Percentiles rank a stretch among this genome's conserved stretches.
These are phyloP conservation scores for Pythium aquatile DNA, from an alignment of 352 stramenopile genomes.

Conservation along the genomic window DNA sequence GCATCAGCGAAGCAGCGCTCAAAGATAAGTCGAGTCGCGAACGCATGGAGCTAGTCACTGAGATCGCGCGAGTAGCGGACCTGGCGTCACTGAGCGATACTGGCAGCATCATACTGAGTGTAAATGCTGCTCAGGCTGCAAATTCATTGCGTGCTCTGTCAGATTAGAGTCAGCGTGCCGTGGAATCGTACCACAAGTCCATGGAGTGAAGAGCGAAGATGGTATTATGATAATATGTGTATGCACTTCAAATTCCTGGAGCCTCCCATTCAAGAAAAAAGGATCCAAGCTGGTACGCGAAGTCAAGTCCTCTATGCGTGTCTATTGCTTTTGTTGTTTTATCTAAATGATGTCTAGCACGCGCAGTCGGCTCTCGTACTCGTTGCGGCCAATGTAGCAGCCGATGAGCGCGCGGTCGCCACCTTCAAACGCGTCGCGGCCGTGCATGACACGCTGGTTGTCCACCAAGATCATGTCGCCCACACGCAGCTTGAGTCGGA, in stretches of 20 bases:
- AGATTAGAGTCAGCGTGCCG: too few species aligned
- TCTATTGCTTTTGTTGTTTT: conserved; percentile 4
- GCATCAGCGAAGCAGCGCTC: background rate
- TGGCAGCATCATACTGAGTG: background rate
- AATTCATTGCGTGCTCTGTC: too few species aligned
- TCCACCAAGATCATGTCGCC: conserved; percentile 86
- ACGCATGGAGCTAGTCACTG: background rate
- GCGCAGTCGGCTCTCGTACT: conserved; percentile 85
- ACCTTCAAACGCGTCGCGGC: conserved; percentile 73
- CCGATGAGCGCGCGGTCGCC: conserved; percentile 79
- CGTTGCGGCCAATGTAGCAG: conserved; percentile 85
- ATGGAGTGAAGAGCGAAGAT: too few species aligned
- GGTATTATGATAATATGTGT: too few species aligned
- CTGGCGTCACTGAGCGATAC: background rate
- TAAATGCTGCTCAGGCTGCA: background rate
- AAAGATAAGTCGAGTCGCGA: background rate
- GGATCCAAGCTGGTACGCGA: too few species aligned
- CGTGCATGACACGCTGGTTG: conserved; percentile 87
- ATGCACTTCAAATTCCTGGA: too few species aligned
- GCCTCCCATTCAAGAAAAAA: too few species aligned
- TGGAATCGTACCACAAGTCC: too few species aligned
- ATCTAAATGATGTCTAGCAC: conserved; percentile 73
- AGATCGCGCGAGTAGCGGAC: background rate
- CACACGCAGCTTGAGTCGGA: conserved; percentile 58
- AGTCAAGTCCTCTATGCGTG: background rate